Conservation (phyloP, 1,284 basidiomycete species). For the Tylopilus sp. region DNA sequence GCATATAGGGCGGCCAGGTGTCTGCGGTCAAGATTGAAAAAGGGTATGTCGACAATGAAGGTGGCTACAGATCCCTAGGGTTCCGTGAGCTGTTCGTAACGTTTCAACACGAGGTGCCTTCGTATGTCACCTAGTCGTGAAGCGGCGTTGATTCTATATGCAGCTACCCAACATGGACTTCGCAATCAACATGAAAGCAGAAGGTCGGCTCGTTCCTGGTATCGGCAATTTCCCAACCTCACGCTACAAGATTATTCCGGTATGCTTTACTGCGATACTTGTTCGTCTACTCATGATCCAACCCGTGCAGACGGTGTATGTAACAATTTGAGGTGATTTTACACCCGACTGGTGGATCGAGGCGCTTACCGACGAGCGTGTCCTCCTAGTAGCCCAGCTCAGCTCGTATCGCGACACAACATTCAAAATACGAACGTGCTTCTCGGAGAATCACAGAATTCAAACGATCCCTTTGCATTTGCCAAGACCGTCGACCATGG, state of each 20-base stretch:
- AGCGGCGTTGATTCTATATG: conserved; percentile 9
- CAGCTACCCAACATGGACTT: conserved; percentile 89
- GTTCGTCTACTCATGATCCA: conserved; percentile 6
- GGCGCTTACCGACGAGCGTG: conserved; percentile 88
- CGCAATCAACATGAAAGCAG: conserved; percentile 85
- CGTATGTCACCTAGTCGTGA: conserved; percentile 7
- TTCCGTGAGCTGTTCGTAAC: conserved; percentile 70
- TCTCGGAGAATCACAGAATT: conserved; percentile 14
- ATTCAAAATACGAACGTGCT: conserved; percentile 16
- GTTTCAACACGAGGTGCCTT: conserved; percentile 59
- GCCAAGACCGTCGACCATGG: conserved; percentile 52
- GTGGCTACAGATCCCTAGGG: conserved; percentile 71
- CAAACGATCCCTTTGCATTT: conserved; percentile 59
- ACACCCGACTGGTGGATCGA: conserved; percentile 77
- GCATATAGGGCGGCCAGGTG: conserved; percentile 62
- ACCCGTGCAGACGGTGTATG: conserved; percentile 47
- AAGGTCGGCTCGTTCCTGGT: conserved; percentile 83
- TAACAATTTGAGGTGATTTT: conserved; percentile 65
- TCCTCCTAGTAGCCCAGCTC: conserved; percentile 69
- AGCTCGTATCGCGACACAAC: conserved; percentile 53
- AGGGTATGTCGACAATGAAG: conserved; percentile 59
- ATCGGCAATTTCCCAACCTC: conserved; percentile 62
- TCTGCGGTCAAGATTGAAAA: conserved; percentile 60
- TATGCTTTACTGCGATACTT: conserved; percentile 25
- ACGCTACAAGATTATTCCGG: conserved; percentile 54